Conservation (phyloP, 768 basidiomycete species). For the Glaciozyma martinii region DNA sequence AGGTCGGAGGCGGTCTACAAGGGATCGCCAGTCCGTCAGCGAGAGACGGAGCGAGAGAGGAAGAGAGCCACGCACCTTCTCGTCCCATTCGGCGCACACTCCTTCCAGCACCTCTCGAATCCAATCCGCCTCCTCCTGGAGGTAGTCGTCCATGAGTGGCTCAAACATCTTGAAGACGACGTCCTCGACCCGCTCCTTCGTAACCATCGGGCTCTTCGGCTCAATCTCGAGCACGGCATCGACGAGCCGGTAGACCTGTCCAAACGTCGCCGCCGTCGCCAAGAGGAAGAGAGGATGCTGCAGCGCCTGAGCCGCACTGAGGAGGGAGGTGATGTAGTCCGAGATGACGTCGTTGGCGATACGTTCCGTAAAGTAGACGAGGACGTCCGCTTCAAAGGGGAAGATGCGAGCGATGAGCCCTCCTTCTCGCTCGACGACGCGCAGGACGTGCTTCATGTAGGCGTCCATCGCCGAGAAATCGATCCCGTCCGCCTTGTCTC, state of each 20-base stretch:
- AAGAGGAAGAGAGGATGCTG: slow-evolving; percentile 64
- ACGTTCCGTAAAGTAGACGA: slow-evolving; percentile 73
- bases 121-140: slow-evolving; percentile 82
- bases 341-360: slow-evolving; percentile 71
- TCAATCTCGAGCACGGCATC: slow-evolving; percentile 61
- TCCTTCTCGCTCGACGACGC: slow-evolving; percentile 63
- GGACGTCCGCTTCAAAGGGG: slow-evolving; percentile 65
- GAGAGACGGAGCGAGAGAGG: neutral
- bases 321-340: slow-evolving; percentile 72
- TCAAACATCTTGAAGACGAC: slow-evolving; percentile 91
- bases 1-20: slow-evolving; percentile 22
- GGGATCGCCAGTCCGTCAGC: neutral
- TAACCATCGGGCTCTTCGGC: slow-evolving; percentile 43
- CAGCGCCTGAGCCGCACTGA: slow-evolving; percentile 67
- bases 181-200: slow-evolving; percentile 60
- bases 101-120: slow-evolving; percentile 63
- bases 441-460: slow-evolving; percentile 65
- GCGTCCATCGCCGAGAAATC: slow-evolving; percentile 90
- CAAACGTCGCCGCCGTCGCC: slow-evolving; percentile 80
- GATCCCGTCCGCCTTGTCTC: slow-evolving; percentile 45
- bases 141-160: slow-evolving; percentile 91
- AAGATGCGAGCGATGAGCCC: slow-evolving; percentile 75
- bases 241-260: slow-evolving; percentile 77
- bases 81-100: slow-evolving; percentile 74
- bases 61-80: slow-evolving; percentile 47